Evolutionary conservation across 1,139 yeast genomes (phyloP), one percentile per base, ranked within the genome.

Genomic region (Blastobotrys indianensis): DNA sequence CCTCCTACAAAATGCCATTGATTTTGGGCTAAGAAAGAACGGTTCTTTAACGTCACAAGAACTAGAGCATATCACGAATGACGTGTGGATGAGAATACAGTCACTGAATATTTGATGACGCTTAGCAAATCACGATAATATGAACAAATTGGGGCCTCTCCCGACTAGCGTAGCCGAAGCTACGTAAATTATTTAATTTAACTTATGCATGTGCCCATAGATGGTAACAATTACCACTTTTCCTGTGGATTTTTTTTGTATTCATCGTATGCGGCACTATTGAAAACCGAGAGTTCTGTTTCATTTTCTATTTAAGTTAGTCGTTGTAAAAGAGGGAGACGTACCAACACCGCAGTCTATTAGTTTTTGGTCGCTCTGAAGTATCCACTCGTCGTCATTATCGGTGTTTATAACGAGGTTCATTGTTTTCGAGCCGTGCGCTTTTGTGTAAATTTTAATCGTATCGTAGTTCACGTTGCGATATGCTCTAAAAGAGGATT

Each of bases 351-450:
- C 95, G 56, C 79, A 80, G n/a, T 80, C 81, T 59, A 69, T 69
- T 45, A 88, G 72, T 3, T 73, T 65, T 56, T 70, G 74, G 11
- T 63, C 63, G 32, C 72, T 72, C 25, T 54, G 55, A 51, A 92
- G 65, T 2, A 85, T 71, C 90, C 94, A 84, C 49, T 77, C 81
- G 4, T 76, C 79, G 58, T 85, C 87, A 56, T 84, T 79, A 30
- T 87, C 96, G 63, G 92, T 78, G 63, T 92, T 92, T 52, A 94
- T 85, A 42, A 87, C 94, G 55, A 92, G 73, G 61, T 92, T 88
- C 80, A 88, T 85, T 1, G 97, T 86, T 67, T 92, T 92, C 34
- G 95, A 77, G 6, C 95, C 95, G 63, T 92, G 97, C 0, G 98
- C 97, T 61, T 86, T 87, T 32, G 96, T 85, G 66, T 92, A 92